Evolutionary conservation across 345 rosid genomes (phyloP).

Genomic region (Boechera retrofracta): DNA sequence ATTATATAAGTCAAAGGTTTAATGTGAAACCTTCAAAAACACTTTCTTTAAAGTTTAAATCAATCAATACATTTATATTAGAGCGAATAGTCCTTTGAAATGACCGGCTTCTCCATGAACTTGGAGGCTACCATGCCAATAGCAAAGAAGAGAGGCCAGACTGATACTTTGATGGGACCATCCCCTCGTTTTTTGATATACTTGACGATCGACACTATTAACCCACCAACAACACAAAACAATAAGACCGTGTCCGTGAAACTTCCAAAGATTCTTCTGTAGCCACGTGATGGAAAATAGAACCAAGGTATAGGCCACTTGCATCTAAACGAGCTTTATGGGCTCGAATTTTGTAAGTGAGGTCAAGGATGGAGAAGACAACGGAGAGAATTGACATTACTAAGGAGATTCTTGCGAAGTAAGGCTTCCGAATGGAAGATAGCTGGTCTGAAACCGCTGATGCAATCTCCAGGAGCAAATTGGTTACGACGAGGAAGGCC

Average conservation of each 20-base stretch:
- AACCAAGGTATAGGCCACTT: slow-evolving; percentile 36
- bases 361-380: slow-evolving; percentile 20
- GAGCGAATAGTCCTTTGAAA: not conserved
- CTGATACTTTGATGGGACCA: slow-evolving; percentile 14
- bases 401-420: slow-evolving; percentile 1
- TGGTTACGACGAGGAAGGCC: not conserved
- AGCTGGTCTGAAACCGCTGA: slow-evolving; percentile 18
- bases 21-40: too few species aligned
- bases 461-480: slow-evolving; percentile 21
- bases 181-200: not conserved
- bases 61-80: not conserved
- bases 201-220: slow-evolving; percentile 5
- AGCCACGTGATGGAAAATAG: slow-evolving; percentile 13
- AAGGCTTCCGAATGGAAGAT: slow-evolving; percentile 25
- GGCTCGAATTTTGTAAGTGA: not conserved
- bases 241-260: slow-evolving; percentile 1
- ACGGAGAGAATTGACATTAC: slow-evolving; percentile 4
- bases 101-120: slow-evolving; percentile 25
- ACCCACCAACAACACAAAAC: slow-evolving; percentile 18
- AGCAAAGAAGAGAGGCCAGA: slow-evolving; percentile 33
- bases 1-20: too few species aligned
- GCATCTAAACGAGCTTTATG: slow-evolving; percentile 16
- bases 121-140: not conserved
- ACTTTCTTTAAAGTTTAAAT: too few species aligned
- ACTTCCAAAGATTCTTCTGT: slow-evolving; percentile 12